phyloP scores from a whole-genome alignment of 1,284 basidiomycete species.

The Trichosporon sp. region DNA sequence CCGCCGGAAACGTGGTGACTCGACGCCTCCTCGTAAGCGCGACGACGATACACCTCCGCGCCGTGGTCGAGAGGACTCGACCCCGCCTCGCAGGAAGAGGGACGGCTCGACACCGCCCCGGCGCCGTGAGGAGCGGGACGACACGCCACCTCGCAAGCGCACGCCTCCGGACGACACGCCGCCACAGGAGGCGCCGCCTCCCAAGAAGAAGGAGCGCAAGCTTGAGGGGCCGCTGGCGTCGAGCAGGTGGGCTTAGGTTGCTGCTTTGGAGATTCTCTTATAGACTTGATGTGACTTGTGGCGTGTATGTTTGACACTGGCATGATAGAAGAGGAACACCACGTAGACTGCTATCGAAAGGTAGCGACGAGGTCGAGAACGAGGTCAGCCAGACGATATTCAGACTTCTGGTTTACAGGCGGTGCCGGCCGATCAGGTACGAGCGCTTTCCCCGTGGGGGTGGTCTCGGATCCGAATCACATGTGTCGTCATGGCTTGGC shows the following conservation, averaged over 20 bases:
- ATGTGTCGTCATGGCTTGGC: not conserved
- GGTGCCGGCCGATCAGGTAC: not conserved
- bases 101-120: not conserved
- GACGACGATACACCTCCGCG: conserved; percentile 14
- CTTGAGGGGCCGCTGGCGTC: conserved; percentile 14
- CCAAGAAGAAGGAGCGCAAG: conserved; percentile 10
- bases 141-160: not conserved
- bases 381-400: no score
- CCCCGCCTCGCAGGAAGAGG: not conserved
- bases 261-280: not conserved
- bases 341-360: no score
- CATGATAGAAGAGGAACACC: not conserved
- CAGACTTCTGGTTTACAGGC: no score
- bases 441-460: not conserved
- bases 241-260: conserved; percentile 19
- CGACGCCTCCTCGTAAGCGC: not conserved
- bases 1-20: not conserved
- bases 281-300: not conserved
- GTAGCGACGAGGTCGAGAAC: not conserved
- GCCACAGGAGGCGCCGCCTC: not conserved
- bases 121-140: not conserved
- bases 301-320: no score
- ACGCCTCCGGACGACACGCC: not conserved
- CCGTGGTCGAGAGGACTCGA: conserved; percentile 2
- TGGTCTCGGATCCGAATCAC: not conserved